Percentiles rank a stretch among this genome's conserved stretches.
Evolutionary conservation across 495 filamentous ascomycete species (phyloP).

Genomic region (Talaromyces ruber): DNA sequence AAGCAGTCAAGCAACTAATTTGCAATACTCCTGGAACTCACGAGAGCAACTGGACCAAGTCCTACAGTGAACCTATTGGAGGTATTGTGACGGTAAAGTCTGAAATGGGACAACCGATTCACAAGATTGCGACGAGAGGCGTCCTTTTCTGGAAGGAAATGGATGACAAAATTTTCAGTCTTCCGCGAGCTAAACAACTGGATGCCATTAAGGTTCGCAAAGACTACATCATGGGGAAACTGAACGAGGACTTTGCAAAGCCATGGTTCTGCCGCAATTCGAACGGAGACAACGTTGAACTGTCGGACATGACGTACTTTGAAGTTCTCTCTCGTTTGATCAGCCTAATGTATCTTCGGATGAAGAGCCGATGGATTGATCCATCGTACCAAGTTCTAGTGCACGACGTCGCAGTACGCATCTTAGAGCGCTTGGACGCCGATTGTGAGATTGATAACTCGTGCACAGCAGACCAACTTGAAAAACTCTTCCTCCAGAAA

Average conservation of each 20-base stretch:
- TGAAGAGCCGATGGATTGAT: constrained; percentile 26
- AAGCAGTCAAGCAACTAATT: constrained; percentile 91
- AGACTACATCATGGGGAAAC: constrained; percentile 92
- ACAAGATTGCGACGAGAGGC: constrained; percentile 93
- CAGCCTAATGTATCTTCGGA: constrained; percentile 22
- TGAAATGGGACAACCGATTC: constrained; percentile 98
- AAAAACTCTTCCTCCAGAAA: not conserved
- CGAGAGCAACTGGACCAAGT: constrained; percentile 90
- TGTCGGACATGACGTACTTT: constrained; percentile 30
- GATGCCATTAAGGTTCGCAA: constrained; percentile 76
- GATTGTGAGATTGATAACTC: not conserved
- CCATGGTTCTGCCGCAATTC: constrained; percentile 95
- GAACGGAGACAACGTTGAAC: constrained; percentile 25
- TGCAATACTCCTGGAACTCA: constrained; percentile 82
- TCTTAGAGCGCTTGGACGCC: not conserved
- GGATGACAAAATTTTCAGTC: constrained; percentile 93
- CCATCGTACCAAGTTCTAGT: constrained; percentile 13
- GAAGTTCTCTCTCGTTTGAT: constrained; percentile 20
- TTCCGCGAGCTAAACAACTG: constrained; percentile 90
- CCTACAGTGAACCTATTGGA: constrained; percentile 84
- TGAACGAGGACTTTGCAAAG: constrained; percentile 98
- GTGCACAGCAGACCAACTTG: not conserved
- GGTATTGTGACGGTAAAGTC: constrained; percentile 96
- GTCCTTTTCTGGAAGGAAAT: constrained; percentile 96
- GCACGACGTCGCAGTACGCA: not conserved